These are phyloP conservation scores for Epicoccum nigrum DNA, from an alignment of 2,329 filamentous ascomycete genomes.

Conservation along the genomic window DNA sequence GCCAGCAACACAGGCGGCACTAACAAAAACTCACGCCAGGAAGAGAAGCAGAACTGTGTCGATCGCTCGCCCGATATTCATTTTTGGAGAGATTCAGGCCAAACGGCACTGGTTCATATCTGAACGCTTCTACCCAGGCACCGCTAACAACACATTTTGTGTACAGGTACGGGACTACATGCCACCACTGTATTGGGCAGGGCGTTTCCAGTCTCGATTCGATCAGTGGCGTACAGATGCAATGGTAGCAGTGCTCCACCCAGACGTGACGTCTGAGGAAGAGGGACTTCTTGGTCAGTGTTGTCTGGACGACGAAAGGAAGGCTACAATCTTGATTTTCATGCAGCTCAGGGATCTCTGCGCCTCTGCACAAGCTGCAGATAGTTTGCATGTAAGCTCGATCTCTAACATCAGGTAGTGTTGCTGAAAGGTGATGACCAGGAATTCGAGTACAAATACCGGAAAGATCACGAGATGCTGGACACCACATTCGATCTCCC, in stretches of 20 bases:
- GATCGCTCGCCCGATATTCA: neutral
- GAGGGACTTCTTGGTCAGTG: conserved; percentile 29
- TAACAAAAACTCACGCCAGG: neutral
- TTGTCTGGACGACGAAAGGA: conserved; percentile 33
- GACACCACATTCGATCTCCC: conserved; percentile 23
- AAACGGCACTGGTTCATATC: conserved; percentile 17
- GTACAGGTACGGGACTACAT: conserved; percentile 43
- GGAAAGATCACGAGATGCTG: conserved; percentile 38
- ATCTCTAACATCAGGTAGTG: neutral
- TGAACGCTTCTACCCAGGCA: conserved; percentile 6
- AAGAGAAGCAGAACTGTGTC: neutral
- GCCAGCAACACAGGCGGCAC: neutral
- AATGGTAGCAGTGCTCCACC: conserved; percentile 29
- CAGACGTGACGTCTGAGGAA: conserved; percentile 7
- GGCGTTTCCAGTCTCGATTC: conserved; percentile 41
- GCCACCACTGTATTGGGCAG: conserved; percentile 44
- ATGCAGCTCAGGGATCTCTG: conserved; percentile 41
- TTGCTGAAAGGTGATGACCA: conserved; percentile 18
- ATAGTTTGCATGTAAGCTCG: conserved; percentile 42
- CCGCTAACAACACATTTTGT: conserved; percentile 28
- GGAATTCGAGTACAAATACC: conserved; percentile 45
- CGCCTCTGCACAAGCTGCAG: conserved; percentile 34
- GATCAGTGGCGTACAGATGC: conserved; percentile 45
- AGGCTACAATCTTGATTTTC: conserved; percentile 38
- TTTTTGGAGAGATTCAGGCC: neutral